phyloP scores from a whole-genome alignment of 1,284 basidiomycete species.

The Mycena citricolor region DNA sequence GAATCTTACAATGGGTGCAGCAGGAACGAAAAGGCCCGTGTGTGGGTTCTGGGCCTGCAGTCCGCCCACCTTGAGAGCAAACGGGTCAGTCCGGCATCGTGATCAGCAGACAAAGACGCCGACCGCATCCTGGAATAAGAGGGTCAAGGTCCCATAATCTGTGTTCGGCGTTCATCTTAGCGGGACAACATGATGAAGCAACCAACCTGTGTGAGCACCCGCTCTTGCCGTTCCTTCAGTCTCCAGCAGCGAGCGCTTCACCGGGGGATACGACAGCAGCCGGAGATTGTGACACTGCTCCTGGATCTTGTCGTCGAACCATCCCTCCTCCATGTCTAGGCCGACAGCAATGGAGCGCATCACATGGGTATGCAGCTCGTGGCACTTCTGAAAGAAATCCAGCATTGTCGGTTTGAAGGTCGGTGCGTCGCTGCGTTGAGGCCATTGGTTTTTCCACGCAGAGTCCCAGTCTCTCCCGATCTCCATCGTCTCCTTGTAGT shows the following conservation, averaged over 20 bases:
- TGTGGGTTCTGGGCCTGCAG: slow-evolving; percentile 81
- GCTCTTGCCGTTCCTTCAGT: slow-evolving; percentile 74
- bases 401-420: slow-evolving; percentile 72
- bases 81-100: no score
- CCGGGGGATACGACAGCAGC: slow-evolving; percentile 73
- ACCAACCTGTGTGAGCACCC: slow-evolving; percentile 71
- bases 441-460: slow-evolving; percentile 79
- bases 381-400: slow-evolving; percentile 75
- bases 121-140: slow-evolving; percentile 81
- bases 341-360: slow-evolving; percentile 84
- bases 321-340: slow-evolving; percentile 66
- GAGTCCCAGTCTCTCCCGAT: slow-evolving; percentile 80
- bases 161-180: slow-evolving; percentile 5
- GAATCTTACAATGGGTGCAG: slow-evolving; percentile 67
- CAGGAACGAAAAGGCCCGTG: slow-evolving; percentile 68
- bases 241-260: slow-evolving; percentile 57
- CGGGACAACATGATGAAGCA: background rate
- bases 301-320: slow-evolving; percentile 73
- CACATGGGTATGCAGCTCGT: slow-evolving; percentile 69
- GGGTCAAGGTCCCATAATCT: slow-evolving; percentile 83
- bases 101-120: slow-evolving; percentile 32
- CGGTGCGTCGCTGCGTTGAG: slow-evolving; percentile 59
- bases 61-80: slow-evolving; percentile 68
- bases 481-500: slow-evolving; percentile 84
- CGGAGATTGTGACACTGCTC: slow-evolving; percentile 78